Base-by-base conservation (phyloP, 257 asterid genomes). In the Leptodermis oblonga region DNA sequence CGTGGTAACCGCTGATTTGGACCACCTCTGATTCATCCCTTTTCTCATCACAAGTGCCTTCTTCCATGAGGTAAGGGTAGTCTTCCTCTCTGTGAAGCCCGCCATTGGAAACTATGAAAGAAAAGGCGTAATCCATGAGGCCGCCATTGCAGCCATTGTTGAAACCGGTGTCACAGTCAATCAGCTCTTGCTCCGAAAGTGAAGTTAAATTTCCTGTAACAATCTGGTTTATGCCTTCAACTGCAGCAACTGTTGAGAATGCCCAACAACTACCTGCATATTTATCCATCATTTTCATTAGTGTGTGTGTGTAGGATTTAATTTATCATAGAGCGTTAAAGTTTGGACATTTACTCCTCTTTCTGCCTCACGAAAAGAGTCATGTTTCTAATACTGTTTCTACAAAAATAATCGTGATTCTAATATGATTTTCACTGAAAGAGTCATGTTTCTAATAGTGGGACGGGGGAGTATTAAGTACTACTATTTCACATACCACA, bases 181-280 rank as follows among this genome's bases (percentile, higher is more conserved):
- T 82, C 67, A 88, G 86, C 70, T 86, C 88, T 65, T 88, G 96
- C 68, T 88, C 96, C 0, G 96, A 88, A 56, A 88, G 65, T 34
- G 83, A 86, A 0, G 90, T 85, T 39, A 88, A 75, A 72, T 88
- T 86, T 53, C 92, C 90, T 0, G 90, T 84, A 54, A 78, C 86
- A 5, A 88, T 86, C 60, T 84, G 89, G 84, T 88, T 86, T 52
- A 88, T 88, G 67, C 96, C 92, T 70, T 88, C 96, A 0, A 88
- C 92, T 23, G 92, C 90, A 67, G 90, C 92, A 56, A 88, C 89
- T 0, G 96, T 88, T 43, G 96, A 86, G 73, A 88, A 88, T 17
- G 96, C 96, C 96, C 96, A 88, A 60, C 96, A 88, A 74, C 96
- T 88, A 34, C 96, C 96, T 88, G 83, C 77, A 70, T 41, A 26